Evolutionary conservation across 805 yeast species (phyloP).

Genomic region (Barnettozyma populi): DNA sequence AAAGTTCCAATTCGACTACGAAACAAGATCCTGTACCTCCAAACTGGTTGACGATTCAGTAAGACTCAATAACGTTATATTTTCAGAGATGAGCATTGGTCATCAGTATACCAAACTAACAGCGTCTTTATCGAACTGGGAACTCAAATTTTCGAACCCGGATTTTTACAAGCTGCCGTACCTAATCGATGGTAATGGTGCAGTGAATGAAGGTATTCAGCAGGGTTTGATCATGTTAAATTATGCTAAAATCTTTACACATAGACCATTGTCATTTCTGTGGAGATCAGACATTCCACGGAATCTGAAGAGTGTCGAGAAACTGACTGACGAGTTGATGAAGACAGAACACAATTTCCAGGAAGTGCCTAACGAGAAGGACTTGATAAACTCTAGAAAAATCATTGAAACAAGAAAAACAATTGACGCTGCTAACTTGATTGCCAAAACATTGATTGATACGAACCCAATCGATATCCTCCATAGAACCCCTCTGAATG

Average conservation of each 20-base stretch:
- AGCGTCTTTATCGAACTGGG: conserved; percentile 48
- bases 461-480: conserved; percentile 39
- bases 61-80: conserved; percentile 40
- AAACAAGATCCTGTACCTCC: conserved; percentile 40
- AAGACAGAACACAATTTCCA: conserved; percentile 29
- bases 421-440: conserved; percentile 47
- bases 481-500: conserved; percentile 45
- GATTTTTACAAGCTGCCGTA: conserved; percentile 37
- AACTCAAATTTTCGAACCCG: conserved; percentile 40
- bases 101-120: conserved; percentile 34
- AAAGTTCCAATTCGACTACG: conserved; percentile 37
- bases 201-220: conserved; percentile 48
- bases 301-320: conserved; percentile 32
- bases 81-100: conserved; percentile 33
- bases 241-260: conserved; percentile 50
- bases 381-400: conserved; percentile 37
- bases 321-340: conserved; percentile 20
- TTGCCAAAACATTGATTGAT: conserved; percentile 41
- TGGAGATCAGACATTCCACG: conserved; percentile 45
- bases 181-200: conserved; percentile 37
- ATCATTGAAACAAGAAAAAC: conserved; percentile 49
- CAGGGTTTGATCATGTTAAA: conserved; percentile 43
- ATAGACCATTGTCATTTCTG: conserved; percentile 46
- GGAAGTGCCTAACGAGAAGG: conserved; percentile 25
- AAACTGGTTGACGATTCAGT: conserved; percentile 46